These are phyloP conservation scores for Mercurialis annua DNA, from an alignment of 345 rosid species.

Conservation along the genomic window DNA sequence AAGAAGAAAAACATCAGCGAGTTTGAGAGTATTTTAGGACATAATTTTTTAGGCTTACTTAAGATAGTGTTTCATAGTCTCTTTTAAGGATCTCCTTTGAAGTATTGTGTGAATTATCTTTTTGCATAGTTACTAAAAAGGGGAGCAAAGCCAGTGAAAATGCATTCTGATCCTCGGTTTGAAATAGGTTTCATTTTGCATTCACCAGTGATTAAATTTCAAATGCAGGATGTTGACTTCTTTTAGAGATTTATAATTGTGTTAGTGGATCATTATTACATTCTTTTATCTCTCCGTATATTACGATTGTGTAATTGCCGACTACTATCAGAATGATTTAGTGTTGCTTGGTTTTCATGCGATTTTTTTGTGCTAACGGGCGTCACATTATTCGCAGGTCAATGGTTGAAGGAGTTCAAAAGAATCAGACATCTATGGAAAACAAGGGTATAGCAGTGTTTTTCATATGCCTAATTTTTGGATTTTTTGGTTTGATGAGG, in stretches of 20 bases:
- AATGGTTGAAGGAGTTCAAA: slow-evolving; percentile 46
- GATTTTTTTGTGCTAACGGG: slow-evolving; percentile 3
- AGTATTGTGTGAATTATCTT: not conserved
- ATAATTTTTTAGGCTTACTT: not conserved
- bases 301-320: not conserved
- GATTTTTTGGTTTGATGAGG: slow-evolving; percentile 47
- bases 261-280: not conserved
- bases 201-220: not conserved
- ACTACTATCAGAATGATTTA: not conserved
- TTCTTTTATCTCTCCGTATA: not conserved
- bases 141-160: not conserved
- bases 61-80: not conserved
- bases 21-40: not conserved
- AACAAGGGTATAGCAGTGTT: slow-evolving; percentile 72
- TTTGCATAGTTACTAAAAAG: not conserved
- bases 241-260: not conserved
- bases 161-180: not conserved
- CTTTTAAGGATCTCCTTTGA: too few species aligned
- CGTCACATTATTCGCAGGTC: slow-evolving; percentile 38
- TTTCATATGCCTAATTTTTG: slow-evolving; percentile 53
- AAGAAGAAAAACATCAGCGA: not conserved
- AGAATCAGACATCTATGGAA: slow-evolving; percentile 61
- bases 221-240: not conserved
- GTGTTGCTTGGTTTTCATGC: not conserved
- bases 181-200: not conserved